Evolutionary conservation across 257 asterid genomes (phyloP).

Genomic region (Hygrophila difformis): DNA sequence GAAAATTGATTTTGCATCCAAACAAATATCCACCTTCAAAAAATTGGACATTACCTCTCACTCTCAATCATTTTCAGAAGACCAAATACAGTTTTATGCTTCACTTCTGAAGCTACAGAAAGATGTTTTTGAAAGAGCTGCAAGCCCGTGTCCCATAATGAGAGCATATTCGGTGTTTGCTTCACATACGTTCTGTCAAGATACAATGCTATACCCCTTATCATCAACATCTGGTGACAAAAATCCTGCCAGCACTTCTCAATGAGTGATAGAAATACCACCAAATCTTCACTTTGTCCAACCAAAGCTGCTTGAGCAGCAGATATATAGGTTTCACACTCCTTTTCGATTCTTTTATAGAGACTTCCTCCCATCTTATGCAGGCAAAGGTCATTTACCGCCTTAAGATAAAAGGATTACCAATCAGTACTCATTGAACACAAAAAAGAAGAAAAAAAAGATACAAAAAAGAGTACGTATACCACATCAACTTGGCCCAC

Average conservation of each 20-base stretch:
- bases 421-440: slow-evolving; percentile 21
- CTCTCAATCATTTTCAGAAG: slow-evolving; percentile 85
- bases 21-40: neutral
- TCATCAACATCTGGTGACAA: slow-evolving; percentile 95
- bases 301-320: slow-evolving; percentile 68
- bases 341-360: slow-evolving; percentile 75
- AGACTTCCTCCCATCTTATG: slow-evolving; percentile 95
- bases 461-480: too few relatives aligned
- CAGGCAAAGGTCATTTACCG: slow-evolving; percentile 88
- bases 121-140: slow-evolving; percentile 93
- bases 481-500: slow-evolving; percentile 21
- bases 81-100: slow-evolving; percentile 86
- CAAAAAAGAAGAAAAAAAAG: neutral
- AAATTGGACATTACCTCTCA: slow-evolving; percentile 52
- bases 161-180: slow-evolving; percentile 75
- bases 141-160: slow-evolving; percentile 99
- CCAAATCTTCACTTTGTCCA: slow-evolving; percentile 88
- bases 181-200: slow-evolving; percentile 95
- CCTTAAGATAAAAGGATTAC: slow-evolving; percentile 35
- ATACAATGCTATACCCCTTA: slow-evolving; percentile 86
- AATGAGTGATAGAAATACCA: slow-evolving; percentile 83
- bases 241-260: slow-evolving; percentile 95
- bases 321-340: slow-evolving; percentile 71
- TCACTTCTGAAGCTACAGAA: slow-evolving; percentile 82
- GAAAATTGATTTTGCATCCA: neutral